A percentile compares a stretch with the other conserved stretches of the same genome.
phyloP scores from a whole-genome alignment of 805 yeast genomes.

The Kodamaea jinghongensis region DNA sequence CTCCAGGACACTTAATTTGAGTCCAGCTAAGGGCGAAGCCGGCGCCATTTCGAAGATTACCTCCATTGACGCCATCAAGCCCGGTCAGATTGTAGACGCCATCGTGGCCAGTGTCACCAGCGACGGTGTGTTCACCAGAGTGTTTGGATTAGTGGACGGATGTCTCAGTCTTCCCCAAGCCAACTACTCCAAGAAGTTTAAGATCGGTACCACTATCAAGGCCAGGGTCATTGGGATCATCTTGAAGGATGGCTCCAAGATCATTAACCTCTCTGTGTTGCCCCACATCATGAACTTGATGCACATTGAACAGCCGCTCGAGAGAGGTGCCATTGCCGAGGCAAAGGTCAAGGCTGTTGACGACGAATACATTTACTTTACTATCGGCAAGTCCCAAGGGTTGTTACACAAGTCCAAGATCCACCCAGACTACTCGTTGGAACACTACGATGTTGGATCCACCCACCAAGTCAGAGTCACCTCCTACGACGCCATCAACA shows the following conservation, averaged over 20 bases:
- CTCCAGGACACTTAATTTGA: constrained; percentile 58
- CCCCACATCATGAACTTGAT: constrained; percentile 49
- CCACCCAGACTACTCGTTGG: constrained; percentile 44
- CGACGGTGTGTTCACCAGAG: constrained; percentile 69
- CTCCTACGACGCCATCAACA: constrained; percentile 67
- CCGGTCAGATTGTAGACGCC: constrained; percentile 82
- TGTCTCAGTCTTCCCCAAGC: constrained; percentile 64
- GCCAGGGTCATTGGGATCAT: constrained; percentile 70
- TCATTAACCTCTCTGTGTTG: constrained; percentile 60
- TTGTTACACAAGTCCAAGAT: constrained; percentile 77
- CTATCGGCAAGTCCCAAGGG: constrained; percentile 59
- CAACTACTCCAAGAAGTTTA: constrained; percentile 46
- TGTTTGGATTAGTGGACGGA: constrained; percentile 72
- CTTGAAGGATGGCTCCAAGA: constrained; percentile 48
- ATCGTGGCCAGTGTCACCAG: constrained; percentile 55
- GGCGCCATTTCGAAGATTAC: constrained; percentile 48
- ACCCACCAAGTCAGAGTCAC: constrained; percentile 74
- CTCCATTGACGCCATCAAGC: constrained; percentile 75
- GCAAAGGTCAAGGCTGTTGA: constrained; percentile 63
- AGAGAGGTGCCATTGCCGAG: constrained; percentile 63
- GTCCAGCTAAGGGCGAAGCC: constrained; percentile 40
- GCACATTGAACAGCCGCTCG: constrained; percentile 9
- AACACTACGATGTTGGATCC: constrained; percentile 60
- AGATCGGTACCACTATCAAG: constrained; percentile 64
- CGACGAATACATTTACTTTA: constrained; percentile 52